These are phyloP conservation scores for Arthrobotrys sphaeroides DNA, from an alignment of 2,329 filamentous ascomycete species.

Conservation along the genomic window DNA sequence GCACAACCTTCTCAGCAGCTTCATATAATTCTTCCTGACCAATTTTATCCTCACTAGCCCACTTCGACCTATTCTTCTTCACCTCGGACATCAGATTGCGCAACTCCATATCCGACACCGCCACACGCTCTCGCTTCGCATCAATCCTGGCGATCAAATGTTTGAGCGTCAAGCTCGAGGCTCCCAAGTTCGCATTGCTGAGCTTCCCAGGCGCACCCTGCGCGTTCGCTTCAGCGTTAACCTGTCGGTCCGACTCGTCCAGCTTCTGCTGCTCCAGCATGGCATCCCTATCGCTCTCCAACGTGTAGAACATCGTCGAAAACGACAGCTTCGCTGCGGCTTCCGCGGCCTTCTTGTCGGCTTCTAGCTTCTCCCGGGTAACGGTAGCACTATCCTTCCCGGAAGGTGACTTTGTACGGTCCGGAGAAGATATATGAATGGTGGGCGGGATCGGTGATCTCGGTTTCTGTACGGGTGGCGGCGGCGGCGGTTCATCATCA, in stretches of 20 bases:
- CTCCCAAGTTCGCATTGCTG: conserved; percentile 91
- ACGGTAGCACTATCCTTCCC: conserved; percentile 71
- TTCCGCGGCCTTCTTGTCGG: conserved; percentile 88
- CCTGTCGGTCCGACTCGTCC: conserved; percentile 93
- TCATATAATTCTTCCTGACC: conserved; percentile 98
- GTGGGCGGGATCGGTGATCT: conserved; percentile 71
- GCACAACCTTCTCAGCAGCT: conserved; percentile 93
- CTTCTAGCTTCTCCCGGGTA: conserved; percentile 87
- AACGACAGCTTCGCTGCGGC: conserved; percentile 90
- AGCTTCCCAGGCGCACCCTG: conserved; percentile 72
- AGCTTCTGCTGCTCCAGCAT: conserved; percentile 98
- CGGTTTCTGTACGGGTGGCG: conserved; percentile 64
- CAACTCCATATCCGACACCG: conserved; percentile 90
- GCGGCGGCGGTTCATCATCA: conserved; percentile 67
- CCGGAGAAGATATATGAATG: conserved; percentile 71
- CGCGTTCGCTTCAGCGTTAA: conserved; percentile 80
- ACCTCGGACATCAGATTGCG: conserved; percentile 96
- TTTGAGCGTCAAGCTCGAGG: conserved; percentile 94
- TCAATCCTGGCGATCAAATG: conserved; percentile 97
- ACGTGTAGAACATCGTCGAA: conserved; percentile 90
- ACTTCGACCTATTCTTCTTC: conserved; percentile 96
- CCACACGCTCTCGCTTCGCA: conserved; percentile 86
- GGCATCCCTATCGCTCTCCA: conserved; percentile 92
- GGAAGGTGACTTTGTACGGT: conserved; percentile 65
- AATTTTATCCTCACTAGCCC: conserved; percentile 97